Percentiles rank a stretch among this genome's conserved stretches.
phyloP scores from a whole-genome alignment of 179 eudicot genomes.

The Vitellaria paradoxa region DNA sequence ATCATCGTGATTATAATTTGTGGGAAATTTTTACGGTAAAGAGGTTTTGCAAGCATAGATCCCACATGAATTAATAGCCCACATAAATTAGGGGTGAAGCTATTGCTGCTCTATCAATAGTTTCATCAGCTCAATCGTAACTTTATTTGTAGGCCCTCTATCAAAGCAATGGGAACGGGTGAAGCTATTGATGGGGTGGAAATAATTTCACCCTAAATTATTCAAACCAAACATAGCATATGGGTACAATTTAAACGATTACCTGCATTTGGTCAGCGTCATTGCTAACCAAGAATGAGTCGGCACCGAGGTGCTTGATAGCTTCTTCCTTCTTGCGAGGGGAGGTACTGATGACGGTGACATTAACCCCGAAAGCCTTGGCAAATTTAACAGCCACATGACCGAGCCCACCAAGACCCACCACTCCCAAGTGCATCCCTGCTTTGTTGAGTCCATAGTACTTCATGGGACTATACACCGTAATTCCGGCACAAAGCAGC shows the following conservation, averaged over 20 bases:
- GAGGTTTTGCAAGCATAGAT: no score
- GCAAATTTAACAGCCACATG: constrained; percentile 45
- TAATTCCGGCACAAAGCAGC: constrained; percentile 51
- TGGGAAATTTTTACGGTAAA: no score
- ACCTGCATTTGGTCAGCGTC: constrained; percentile 37
- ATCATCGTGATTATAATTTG: no score
- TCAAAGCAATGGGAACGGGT: no score
- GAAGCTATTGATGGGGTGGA: no score
- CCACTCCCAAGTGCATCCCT: constrained; percentile 38
- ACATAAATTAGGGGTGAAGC: no score
- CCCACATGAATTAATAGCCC: no score
- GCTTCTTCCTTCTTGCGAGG: constrained; percentile 38
- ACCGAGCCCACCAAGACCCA: constrained; percentile 45
- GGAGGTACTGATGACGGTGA: constrained; percentile 44
- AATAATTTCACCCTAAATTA: background rate
- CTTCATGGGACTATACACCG: constrained; percentile 41
- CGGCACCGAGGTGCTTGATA: constrained; percentile 34
- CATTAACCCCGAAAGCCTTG: constrained; percentile 44
- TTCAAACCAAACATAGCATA: background rate
- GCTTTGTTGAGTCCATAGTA: constrained; percentile 42
- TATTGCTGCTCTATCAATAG: no score
- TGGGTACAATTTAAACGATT: background rate
- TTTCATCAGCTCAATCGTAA: no score
- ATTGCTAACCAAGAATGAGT: constrained; percentile 35
- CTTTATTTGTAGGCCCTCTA: no score